Base-by-base conservation (phyloP, 176 grass and related monocot genomes). In the Pontederia crassipes region DNA sequence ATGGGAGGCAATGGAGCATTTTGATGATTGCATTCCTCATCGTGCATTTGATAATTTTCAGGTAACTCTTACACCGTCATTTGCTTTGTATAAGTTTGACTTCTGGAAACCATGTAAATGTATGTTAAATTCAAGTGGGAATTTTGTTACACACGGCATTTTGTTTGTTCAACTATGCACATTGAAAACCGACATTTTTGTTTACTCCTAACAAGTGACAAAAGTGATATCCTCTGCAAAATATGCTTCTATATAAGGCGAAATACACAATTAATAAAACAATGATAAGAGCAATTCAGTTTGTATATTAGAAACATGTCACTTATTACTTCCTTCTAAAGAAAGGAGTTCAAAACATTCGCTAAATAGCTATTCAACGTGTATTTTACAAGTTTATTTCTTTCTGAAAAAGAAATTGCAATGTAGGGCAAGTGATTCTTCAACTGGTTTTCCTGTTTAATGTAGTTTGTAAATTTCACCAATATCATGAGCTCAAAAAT, bases 381-480 rank as follows among this genome's bases (percentile, higher is more conserved):
- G 2, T 40, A 40, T 2, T 40, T 40, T 40, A 40, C 32, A 40
- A 24, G 2, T 54, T 53, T 64, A 26, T 56, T 74, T 24, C 17
- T 46, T 46, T 40, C 49, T 45, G 48, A 75, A 28, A 7, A 7
- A 40, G 32, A 40, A 40, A 40, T 40, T 40, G 20, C 20, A 24
- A 0, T 24, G 20, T 24, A 40, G 6, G 32, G 32, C 32, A 40
- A 40, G 0, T 40, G 32, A 40, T 7, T 40, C 32, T 40, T 40
- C 32, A 40, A 40, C 32, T 40, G 32, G 1, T 40, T 40, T 7
- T 4, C 32, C 6, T 24, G 49, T 59, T 47, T 73, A 24, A 46
- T 65, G 75, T 73, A 97, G 92, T 97, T 97, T 78, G 87, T 97
- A 55, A 97, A 97, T 76, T 91, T 97, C 29, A 97, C 87, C 64